phyloP scores from a whole-genome alignment of 1,139 yeast species.

The Schwanniomyces etchellsii region DNA sequence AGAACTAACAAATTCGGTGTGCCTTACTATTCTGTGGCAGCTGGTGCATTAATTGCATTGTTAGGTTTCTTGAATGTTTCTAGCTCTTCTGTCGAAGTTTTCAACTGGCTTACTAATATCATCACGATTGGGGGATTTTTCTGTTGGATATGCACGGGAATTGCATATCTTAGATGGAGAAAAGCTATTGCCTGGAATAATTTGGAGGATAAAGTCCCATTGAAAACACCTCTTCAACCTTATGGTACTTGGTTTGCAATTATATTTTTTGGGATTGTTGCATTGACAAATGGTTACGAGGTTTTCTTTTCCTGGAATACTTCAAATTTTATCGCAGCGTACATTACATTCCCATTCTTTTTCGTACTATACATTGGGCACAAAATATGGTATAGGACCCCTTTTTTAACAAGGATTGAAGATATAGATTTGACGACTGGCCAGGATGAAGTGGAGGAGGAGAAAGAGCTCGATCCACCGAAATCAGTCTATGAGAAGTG shows the following conservation, averaged over 20 bases:
- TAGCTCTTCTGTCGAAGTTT: conserved; percentile 48
- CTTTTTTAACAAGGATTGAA: conserved; percentile 23
- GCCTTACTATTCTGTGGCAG: conserved; percentile 46
- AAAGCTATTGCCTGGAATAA: conserved; percentile 41
- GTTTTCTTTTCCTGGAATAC: conserved; percentile 49
- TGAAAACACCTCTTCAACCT: conserved; percentile 44
- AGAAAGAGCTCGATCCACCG: too few relatives aligned
- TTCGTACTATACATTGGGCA: conserved; percentile 42
- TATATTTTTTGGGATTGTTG: conserved; percentile 35
- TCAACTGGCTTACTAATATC: conserved; percentile 63
- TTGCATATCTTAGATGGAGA: conserved; percentile 49
- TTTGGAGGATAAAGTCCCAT: conserved; percentile 42
- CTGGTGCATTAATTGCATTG: conserved; percentile 27
- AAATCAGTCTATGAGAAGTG: too few relatives aligned
- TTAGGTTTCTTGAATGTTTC: conserved; percentile 61
- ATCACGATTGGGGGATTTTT: conserved; percentile 67
- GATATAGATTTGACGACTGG: conserved; percentile 43
- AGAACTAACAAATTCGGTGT: conserved; percentile 62
- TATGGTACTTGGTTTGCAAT: conserved; percentile 47
- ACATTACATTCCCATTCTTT: conserved; percentile 54
- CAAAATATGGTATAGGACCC: conserved; percentile 1
- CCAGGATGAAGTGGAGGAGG: conserved; percentile 37
- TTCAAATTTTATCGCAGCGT: conserved; percentile 55
- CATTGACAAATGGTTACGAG: conserved; percentile 56
- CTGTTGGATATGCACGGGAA: conserved; percentile 54